Base-by-base conservation (phyloP, 441 rosid genomes). In the Mallotus japonicus region DNA sequence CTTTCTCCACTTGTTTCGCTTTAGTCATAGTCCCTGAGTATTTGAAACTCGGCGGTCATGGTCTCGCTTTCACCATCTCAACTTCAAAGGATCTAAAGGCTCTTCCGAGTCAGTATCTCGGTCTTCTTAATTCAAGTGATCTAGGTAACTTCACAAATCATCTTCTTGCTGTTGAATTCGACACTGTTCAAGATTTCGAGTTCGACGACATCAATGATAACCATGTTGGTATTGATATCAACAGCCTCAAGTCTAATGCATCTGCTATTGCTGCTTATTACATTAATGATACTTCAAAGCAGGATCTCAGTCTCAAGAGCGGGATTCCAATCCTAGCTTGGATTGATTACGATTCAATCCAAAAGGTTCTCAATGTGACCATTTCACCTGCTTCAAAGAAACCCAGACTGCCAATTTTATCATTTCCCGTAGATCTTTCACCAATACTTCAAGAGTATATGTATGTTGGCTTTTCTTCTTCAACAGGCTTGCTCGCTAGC, bases 391-490 rank as follows among this genome's bases (percentile, higher is more conserved):
- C 62, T 73, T 83, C 86, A 0, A 49, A 84, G 34, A 89, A 82
- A 75, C 95, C 98, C 49, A 67, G 0, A 16, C 62, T 0, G 28
- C 84, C 89, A 16, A 83, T 91, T 73, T 74, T 93, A 76, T 91
- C 95, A 3, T 55, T 74, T 69, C 81, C 34, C 0, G 72, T 80
- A 17, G 92, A 93, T 85, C 91, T 91, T 24, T 83, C 95, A 2
- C 65, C 83, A 6, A 73, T 86, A 65, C 20, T 91, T 53, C n/a
- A 12, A 1, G 85, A 87, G 9, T 73, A 67, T 6, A 93, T 93
- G 98, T 89, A 64, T 40, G 87, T 89, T 20, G 97, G 98, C 4
- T 93, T 93, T 75, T 89, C 97, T 9, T 75, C 98, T 54, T 90
- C 98, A n/a, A 91, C 98, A 0, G 98, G 98, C 19, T 75, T 88